Evolutionary conservation across 768 basidiomycete genomes (phyloP).

Genomic region (Termitomyces sp.): DNA sequence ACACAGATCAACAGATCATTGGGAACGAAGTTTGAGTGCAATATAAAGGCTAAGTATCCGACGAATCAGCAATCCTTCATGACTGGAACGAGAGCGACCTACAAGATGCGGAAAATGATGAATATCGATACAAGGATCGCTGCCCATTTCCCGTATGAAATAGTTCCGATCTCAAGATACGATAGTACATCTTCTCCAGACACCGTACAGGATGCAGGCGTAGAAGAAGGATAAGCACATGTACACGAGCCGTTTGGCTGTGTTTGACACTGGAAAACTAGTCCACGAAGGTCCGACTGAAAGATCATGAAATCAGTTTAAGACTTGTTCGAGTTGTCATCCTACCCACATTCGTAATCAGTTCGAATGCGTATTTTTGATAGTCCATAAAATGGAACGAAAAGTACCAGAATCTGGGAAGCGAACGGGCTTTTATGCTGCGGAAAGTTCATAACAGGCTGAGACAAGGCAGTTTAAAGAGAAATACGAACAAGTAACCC

Average conservation of each 20-base stretch:
- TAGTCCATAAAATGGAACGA: constrained; percentile 53
- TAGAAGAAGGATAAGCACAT: constrained; percentile 48
- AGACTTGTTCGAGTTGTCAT: constrained; percentile 10
- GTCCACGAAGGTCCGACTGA: constrained; percentile 43
- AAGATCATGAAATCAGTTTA: constrained; percentile 17
- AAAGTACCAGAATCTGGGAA: constrained; percentile 56
- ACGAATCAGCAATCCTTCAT: not conserved
- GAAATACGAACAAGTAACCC: constrained; percentile 33
- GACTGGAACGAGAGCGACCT: constrained; percentile 11
- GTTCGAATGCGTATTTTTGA: constrained; percentile 39
- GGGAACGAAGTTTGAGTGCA: constrained; percentile 9
- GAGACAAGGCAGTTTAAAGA: not conserved
- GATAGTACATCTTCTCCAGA: constrained; percentile 45
- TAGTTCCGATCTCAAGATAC: constrained; percentile 37
- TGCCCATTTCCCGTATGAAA: constrained; percentile 40
- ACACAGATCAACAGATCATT: not conserved
- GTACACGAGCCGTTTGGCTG: constrained; percentile 28
- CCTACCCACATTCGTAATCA: constrained; percentile 27
- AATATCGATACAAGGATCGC: constrained; percentile 40
- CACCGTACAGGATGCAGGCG: constrained; percentile 37
- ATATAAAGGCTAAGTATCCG: constrained; percentile 5
- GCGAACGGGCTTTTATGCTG: constrained; percentile 46
- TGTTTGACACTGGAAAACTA: constrained; percentile 36
- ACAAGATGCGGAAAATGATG: constrained; percentile 39
- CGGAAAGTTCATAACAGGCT: constrained; percentile 7